Evolutionary conservation across 1,139 yeast species (phyloP).

Genomic region (Scheffersomyces lignicola): DNA sequence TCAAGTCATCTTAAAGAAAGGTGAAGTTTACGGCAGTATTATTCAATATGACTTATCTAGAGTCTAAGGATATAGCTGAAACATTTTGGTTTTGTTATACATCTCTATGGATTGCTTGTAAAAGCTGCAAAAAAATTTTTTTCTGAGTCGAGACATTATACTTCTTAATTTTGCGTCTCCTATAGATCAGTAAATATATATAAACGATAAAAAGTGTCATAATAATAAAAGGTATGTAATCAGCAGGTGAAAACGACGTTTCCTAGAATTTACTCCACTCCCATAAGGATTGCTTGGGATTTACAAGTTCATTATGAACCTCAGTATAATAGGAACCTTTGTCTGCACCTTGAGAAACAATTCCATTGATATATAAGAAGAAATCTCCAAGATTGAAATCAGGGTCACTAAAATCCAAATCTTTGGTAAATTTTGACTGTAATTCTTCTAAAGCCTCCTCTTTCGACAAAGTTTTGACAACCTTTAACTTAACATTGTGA

Average conservation of each 20-base stretch:
- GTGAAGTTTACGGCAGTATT: conserved; percentile 55
- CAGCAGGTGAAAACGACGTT: too few species aligned
- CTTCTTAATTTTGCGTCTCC: too few species aligned
- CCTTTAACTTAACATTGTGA: conserved; percentile 36
- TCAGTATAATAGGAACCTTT: conserved; percentile 31
- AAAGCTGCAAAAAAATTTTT: too few species aligned
- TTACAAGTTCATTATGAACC: conserved; percentile 48
- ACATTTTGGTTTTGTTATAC: neutral
- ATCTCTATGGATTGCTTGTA: neutral
- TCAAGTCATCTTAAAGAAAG: conserved; percentile 54
- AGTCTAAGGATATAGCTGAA: conserved; percentile 1
- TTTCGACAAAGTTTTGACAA: conserved; percentile 21
- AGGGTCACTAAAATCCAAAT: conserved; percentile 22
- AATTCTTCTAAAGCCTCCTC: conserved; percentile 31
- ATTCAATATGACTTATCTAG: conserved; percentile 33
- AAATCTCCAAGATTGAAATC: conserved; percentile 36
- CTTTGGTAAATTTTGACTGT: conserved; percentile 20
- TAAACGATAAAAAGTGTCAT: too few species aligned
- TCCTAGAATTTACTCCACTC: conserved; percentile 29
- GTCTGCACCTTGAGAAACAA: conserved; percentile 31
- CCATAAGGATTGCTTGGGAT: conserved; percentile 52
- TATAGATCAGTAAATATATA: too few species aligned
- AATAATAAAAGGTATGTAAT: too few species aligned
- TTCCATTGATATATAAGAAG: conserved; percentile 29
- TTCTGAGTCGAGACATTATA: neutral